Evolutionary conservation across 192 early-diverging fungal genomes (phyloP).

Genomic region (Thamnidium elegans): DNA sequence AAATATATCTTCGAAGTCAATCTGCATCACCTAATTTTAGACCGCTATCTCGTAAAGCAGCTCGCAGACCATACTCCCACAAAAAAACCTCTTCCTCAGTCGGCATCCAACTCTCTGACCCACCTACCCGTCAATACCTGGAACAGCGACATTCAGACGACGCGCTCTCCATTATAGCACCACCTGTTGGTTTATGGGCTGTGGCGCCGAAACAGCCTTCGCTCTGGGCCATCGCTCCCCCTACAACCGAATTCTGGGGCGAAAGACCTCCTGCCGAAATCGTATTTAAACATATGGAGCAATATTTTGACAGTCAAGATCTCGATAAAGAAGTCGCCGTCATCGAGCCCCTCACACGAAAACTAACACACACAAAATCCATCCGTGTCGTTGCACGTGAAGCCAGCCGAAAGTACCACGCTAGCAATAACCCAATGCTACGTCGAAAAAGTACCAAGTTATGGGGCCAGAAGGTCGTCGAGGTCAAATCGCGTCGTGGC

Average conservation of each 20-base stretch:
- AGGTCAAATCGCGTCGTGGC: slow-evolving; percentile 41
- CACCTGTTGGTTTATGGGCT: not conserved
- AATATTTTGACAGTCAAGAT: slow-evolving; percentile 77
- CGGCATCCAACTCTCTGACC: slow-evolving; percentile 31
- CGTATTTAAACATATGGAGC: slow-evolving; percentile 66
- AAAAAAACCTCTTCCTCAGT: slow-evolving; percentile 1
- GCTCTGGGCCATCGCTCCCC: slow-evolving; percentile 7
- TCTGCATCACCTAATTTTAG: slow-evolving; percentile 5
- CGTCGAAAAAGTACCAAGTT: slow-evolving; percentile 55
- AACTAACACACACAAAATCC: slow-evolving; percentile 43
- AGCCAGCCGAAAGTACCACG: slow-evolving; percentile 35
- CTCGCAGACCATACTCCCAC: not conserved
- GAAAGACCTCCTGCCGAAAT: slow-evolving; percentile 69
- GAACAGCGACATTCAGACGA: not conserved
- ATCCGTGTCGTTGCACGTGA: slow-evolving; percentile 52
- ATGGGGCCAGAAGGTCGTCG: slow-evolving; percentile 45
- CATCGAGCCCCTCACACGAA: not conserved
- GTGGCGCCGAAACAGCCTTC: not conserved
- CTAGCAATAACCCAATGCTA: slow-evolving; percentile 23
- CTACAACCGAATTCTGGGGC: slow-evolving; percentile 48
- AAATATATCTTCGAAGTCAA: not conserved
- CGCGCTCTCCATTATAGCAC: not conserved
- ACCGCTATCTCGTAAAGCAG: slow-evolving; percentile 12
- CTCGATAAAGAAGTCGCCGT: slow-evolving; percentile 67
- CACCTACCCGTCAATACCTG: slow-evolving; percentile 16